Base-by-base conservation (phyloP, 2,329 filamentous ascomycete species). In the Sarocladium brachiariae region DNA sequence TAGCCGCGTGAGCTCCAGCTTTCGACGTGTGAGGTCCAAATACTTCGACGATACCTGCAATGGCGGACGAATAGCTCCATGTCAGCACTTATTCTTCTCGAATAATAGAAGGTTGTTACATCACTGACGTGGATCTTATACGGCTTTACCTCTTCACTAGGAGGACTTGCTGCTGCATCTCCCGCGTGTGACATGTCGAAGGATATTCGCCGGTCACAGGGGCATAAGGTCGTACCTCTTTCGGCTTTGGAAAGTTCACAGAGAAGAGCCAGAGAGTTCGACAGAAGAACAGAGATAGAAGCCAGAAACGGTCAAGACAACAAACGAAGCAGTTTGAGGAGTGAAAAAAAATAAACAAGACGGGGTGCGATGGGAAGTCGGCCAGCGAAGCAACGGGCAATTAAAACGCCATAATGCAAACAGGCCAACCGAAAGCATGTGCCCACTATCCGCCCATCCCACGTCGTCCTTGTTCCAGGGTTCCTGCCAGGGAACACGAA, bases 21-120 rank as follows among this genome's bases (percentile, higher is more conserved):
- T 88, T 62, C 80, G 77, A 59, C 70, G 76, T 5, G 84, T 87
- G 53, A 87, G 71, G 41, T 85, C 77, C 1, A 87, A 72, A 62
- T 87, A 87, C 58, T 77, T 80, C 50, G 75, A 78, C 2, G 83
- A 86, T 14, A 87, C 77, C 82, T 85, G 51, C 18, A 7, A 25
- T 21, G n/a, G 33, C 8, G 25, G 21, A 30, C 16, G 13, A 18
- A 24, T 35, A 10, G 34, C 30, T 34, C n/a, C 8, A 50, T 37
- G 54, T 70, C 51, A 70, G 65, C 58, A 51, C 59, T 52, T 27
- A 30, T 25, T 18, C 27, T 4, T 6, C 8, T 23, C 9, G 24
- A 25, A 23, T 13, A 23, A 21, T 18, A 49, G 41, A 34, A 27
- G 23, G 27, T 39, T 33, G 39, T 16, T 19, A 25, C 43, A 16